Percentiles rank a stretch among this genome's conserved stretches.
phyloP scores from a whole-genome alignment of 1,284 basidiomycete species.

The Tilletia horrida region DNA sequence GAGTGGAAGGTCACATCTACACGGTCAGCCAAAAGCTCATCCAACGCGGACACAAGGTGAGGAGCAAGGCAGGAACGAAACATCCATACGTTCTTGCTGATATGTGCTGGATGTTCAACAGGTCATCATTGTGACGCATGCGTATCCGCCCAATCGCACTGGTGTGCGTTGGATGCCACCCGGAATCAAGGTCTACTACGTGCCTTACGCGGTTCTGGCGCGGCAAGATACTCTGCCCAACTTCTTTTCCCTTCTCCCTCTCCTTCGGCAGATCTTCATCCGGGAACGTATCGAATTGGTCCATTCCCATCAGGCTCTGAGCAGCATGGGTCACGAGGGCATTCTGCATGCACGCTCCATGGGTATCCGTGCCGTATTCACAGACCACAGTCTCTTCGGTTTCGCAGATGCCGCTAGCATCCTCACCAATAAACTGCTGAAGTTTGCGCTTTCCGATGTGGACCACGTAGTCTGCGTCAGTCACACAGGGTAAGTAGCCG shows the following conservation, averaged over 20 bases:
- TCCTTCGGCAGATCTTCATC: constrained; percentile 80
- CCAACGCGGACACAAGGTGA: constrained; percentile 71
- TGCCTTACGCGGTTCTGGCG: constrained; percentile 76
- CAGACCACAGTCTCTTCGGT: constrained; percentile 93
- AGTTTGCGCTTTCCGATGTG: constrained; percentile 78
- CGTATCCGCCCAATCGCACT: constrained; percentile 75
- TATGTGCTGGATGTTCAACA: constrained; percentile 57
- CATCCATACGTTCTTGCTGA: background rate
- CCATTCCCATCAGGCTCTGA: constrained; percentile 87
- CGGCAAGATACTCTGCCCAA: constrained; percentile 80
- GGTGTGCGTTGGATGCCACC: constrained; percentile 83
- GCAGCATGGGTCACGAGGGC: constrained; percentile 84
- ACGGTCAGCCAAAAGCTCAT: constrained; percentile 64
- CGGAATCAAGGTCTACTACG: constrained; percentile 86
- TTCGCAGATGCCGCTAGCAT: constrained; percentile 95
- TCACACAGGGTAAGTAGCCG: constrained; percentile 75
- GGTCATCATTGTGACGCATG: constrained; percentile 90
- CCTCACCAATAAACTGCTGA: constrained; percentile 90
- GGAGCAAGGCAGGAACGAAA: constrained; percentile 45
- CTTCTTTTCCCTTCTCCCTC: constrained; percentile 86
- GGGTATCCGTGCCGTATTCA: constrained; percentile 79
- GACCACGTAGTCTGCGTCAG: constrained; percentile 94
- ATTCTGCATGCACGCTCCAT: constrained; percentile 69
- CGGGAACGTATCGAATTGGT: constrained; percentile 83
- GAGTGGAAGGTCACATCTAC: constrained; percentile 95